Percentiles rank a stretch among this genome's conserved stretches.
Evolutionary conservation across 192 early-diverging fungal species (phyloP).

Genomic region (Coemansia sp.): DNA sequence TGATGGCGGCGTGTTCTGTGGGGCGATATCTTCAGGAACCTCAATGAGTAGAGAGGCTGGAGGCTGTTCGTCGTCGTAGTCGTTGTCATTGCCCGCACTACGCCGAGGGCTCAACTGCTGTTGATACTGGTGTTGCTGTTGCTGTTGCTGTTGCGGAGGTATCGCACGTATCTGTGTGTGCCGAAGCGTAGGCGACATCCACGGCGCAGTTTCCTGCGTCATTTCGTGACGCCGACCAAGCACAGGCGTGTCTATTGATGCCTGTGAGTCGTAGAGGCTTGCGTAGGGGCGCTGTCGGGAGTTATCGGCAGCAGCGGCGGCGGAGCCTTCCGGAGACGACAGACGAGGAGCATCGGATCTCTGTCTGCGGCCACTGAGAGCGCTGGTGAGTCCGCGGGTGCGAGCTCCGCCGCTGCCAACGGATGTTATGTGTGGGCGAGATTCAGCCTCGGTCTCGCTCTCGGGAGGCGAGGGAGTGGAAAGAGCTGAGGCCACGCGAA

Average conservation of each 20-base stretch:
- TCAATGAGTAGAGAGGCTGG: conserved; percentile 48
- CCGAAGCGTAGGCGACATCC: background rate
- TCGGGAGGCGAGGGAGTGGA: background rate
- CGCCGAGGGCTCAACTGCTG: background rate
- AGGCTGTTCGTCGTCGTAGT: conserved; percentile 25
- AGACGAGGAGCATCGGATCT: conserved; percentile 22
- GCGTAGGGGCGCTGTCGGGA: conserved; percentile 11
- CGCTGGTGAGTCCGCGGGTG: conserved; percentile 46
- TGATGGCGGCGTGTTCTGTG: background rate
- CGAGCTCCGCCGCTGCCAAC: conserved; percentile 3
- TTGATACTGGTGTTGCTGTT: background rate
- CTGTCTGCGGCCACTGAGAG: conserved; percentile 42
- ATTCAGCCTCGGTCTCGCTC: background rate
- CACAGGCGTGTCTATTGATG: conserved; percentile 17
- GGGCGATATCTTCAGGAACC: conserved; percentile 9
- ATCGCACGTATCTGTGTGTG: background rate
- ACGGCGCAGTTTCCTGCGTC: background rate
- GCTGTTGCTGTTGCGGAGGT: background rate
- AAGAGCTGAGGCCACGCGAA: background rate
- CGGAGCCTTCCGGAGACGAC: conserved; percentile 6
- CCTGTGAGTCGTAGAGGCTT: conserved; percentile 24
- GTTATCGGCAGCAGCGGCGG: conserved; percentile 2
- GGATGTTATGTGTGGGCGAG: background rate
- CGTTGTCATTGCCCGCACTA: background rate
- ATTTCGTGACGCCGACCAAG: conserved; percentile 11